These are phyloP conservation scores for Fomes fomentarius DNA, from an alignment of 1,284 basidiomycete genomes.

Conservation along the genomic window DNA sequence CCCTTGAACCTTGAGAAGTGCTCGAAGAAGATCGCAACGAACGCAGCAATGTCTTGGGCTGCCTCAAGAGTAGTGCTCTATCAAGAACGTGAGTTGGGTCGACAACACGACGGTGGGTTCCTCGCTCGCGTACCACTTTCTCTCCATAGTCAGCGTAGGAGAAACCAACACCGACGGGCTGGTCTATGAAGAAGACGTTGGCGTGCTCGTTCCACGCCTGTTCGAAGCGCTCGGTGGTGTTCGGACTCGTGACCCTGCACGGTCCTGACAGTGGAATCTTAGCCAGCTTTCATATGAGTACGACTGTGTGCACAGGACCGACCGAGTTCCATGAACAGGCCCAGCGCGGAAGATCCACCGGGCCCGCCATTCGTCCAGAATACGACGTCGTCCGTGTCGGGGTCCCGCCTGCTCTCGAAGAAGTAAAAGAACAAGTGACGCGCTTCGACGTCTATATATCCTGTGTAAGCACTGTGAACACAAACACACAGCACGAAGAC, in stretches of 20 bases:
- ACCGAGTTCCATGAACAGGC: constrained; percentile 70
- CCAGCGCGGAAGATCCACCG: constrained; percentile 45
- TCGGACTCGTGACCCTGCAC: constrained; percentile 48
- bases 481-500: too few relatives aligned
- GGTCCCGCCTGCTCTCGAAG: constrained; percentile 76
- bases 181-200: constrained; percentile 75
- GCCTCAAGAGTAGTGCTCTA: constrained; percentile 68
- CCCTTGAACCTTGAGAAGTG: constrained; percentile 71
- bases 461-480: constrained; percentile 34
- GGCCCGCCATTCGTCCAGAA: constrained; percentile 68
- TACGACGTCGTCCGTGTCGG: constrained; percentile 65
- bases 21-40: constrained; percentile 78
- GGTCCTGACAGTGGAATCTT: constrained; percentile 48
- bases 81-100: neutral
- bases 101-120: neutral
- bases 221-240: constrained; percentile 55
- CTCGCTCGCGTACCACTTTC: constrained; percentile 47
- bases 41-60: constrained; percentile 70
- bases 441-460: constrained; percentile 71
- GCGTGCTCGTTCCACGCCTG: constrained; percentile 73
- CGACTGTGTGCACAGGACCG: constrained; percentile 10
- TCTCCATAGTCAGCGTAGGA: constrained; percentile 76
- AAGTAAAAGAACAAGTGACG: constrained; percentile 81
- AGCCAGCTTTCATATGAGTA: too few relatives aligned
- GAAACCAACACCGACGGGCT: constrained; percentile 68